Evolutionary conservation across 1,284 basidiomycete genomes (phyloP), one percentile per base, ranked within the genome.

Genomic region (Veloboletus limbatus): DNA sequence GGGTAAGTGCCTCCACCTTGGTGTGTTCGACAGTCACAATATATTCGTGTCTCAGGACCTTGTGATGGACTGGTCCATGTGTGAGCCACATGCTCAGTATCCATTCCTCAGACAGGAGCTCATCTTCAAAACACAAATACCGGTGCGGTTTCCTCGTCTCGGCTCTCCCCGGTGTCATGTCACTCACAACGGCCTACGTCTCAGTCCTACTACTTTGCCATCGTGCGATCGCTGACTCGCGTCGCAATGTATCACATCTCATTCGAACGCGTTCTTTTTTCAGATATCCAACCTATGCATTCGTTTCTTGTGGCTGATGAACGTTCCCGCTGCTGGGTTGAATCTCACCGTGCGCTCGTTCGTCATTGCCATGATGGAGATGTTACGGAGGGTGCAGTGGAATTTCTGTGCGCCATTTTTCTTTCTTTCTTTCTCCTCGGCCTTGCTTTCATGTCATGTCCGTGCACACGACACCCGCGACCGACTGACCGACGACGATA

Each of bases 301-400:
- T 48, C 80, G 92, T 26, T 95, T 92, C 64, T 70, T 79, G 18
- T 97, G 91, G 89, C 59, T 92, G 4, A 73, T 85, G 45, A 95
- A 94, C 59, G 77, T 94, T 28, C 87, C 92, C 2, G 51, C 57
- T 8, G 55, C 68, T 0, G 78, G 78, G 0, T 74, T 78, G 0
- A 72, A 75, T 54, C 66, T 77, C 42, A 71, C 75, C 43, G 41
- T 88, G 18, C 77, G 90, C n/a, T 72, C 79, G 1, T 93, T 91
- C 65, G 72, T 93, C 43, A 81, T 74, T 3, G 89, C 76, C 1
- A 58, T 85, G 43, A 64, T 91, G 27, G 94, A 97, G 63, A 81
- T 93, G 71, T 59, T 92, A 2, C 72, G 94, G n/a, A 75, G 94
- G 36, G 84, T 81, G 69, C 90, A 92, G 54, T 97, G 94, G 94